A percentile compares a stretch with the other conserved stretches of the same genome.
Evolutionary conservation across 2,329 filamentous ascomycete genomes (phyloP).

Genomic region (Fusarium ambrosium): DNA sequence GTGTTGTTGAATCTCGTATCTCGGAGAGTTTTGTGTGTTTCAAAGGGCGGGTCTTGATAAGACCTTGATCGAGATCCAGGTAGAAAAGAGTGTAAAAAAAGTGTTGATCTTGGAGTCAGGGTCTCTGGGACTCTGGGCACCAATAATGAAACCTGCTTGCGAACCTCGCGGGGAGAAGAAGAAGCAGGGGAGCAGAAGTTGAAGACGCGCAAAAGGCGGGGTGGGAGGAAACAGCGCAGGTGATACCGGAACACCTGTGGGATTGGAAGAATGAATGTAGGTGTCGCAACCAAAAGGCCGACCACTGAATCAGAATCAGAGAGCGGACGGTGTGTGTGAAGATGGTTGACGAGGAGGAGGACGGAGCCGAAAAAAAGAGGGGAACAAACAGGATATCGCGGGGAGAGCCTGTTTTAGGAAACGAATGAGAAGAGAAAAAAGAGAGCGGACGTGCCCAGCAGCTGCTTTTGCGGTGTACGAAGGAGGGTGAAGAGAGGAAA

Average conservation of each 20-base stretch:
- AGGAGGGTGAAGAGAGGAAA: constrained; percentile 4
- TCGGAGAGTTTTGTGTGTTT: constrained; percentile 21
- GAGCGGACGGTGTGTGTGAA: constrained; percentile 27
- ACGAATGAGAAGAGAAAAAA: constrained; percentile 38
- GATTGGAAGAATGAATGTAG: constrained; percentile 42
- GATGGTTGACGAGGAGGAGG: constrained; percentile 41
- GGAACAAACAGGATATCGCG: constrained; percentile 47
- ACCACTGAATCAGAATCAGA: constrained; percentile 41
- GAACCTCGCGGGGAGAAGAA: constrained; percentile 16
- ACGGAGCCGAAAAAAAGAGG: constrained; percentile 45
- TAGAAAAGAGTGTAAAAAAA: constrained; percentile 20
- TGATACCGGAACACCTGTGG: constrained; percentile 54
- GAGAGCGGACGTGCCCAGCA: constrained; percentile 55
- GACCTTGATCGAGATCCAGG: not conserved
- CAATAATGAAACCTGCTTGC: constrained; percentile 37
- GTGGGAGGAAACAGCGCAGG: constrained; percentile 32
- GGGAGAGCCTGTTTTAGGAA: constrained; percentile 38
- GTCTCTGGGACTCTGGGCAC: constrained; percentile 44
- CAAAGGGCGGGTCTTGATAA: not conserved
- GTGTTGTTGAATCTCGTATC: constrained; percentile 1
- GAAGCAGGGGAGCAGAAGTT: constrained; percentile 28
- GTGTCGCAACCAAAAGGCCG: constrained; percentile 32
- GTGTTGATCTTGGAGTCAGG: constrained; percentile 23
- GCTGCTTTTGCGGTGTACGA: constrained; percentile 39
- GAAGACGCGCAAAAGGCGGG: constrained; percentile 19